Evolutionary conservation across 2,329 filamentous ascomycete genomes (phyloP), one percentile per base, ranked within the genome.

Genomic region (Fusarium brevicatenulatum): DNA sequence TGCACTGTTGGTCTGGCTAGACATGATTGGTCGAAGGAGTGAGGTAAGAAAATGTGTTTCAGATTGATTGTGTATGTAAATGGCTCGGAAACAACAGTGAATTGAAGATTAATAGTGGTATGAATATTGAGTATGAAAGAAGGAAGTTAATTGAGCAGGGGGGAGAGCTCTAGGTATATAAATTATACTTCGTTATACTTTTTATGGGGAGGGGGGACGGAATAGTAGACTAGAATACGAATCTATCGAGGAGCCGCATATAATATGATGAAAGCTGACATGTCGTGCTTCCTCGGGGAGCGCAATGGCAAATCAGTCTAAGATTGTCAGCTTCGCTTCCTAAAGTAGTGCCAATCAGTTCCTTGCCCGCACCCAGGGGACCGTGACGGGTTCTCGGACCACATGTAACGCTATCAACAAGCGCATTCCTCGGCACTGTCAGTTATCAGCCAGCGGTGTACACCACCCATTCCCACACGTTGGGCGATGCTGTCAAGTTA

Each of bases 321-420:
- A 66, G 70, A 69, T 75, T 55, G 70, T 75, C 75, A 75, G 66
- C 74, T 65, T 72, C 61, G 67, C 66, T 66, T 68, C 75, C 67
- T 56, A 64, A 68, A 49, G 59, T 66, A 71, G 69, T 73, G 66
- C 72, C 74, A 70, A 75, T 77, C 73, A 75, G 34, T 53, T 62
- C 63, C 61, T 61, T 63, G 58, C 71, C 66, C 61, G 61, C 68
- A 63, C 65, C 60, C 46, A 49, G 59, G 54, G 52, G 63, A 60
- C 50, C 50, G 39, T 66, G 65, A 56, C 58, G 52, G 57, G 52
- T 49, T 64, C 65, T 47, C 58, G 65, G 68, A 56, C 68, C 65
- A 71, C 42, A 54, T 70, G 65, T 64, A 70, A 70, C 67, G 70
- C 71, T 64, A 66, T 67, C 62, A 63, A 65, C 49, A 43, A 66